A percentile compares a stretch with the other conserved stretches of the same genome.
phyloP scores from a whole-genome alignment of 1,284 basidiomycete genomes.

The Pterula multifida region DNA sequence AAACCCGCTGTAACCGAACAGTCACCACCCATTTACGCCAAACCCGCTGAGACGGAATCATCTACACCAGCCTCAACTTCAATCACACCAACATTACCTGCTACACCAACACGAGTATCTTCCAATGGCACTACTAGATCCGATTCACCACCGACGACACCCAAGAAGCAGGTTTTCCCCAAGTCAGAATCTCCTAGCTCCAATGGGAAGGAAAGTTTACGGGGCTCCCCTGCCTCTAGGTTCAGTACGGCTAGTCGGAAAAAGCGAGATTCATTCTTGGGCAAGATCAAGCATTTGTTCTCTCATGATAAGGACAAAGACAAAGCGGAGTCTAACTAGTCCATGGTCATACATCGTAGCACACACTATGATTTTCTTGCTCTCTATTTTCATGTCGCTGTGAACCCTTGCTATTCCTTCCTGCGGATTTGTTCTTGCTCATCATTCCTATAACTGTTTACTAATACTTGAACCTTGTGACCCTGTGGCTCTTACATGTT shows the following conservation, averaged over 20 bases:
- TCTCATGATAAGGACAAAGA: conserved; percentile 23
- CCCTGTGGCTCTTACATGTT: no score
- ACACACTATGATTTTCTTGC: conserved; percentile 4
- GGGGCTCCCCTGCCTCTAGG: conserved; percentile 12
- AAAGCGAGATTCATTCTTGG: conserved; percentile 34
- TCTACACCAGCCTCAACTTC: no score
- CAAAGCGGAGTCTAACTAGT: conserved; percentile 16
- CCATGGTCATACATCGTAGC: conserved; percentile 5
- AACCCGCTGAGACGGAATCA: no score
- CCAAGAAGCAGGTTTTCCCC: conserved; percentile 10
- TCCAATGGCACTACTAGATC: neutral
- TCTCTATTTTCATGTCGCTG: conserved; percentile 1
- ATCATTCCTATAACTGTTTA: neutral
- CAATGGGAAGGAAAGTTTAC: neutral
- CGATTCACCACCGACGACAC: conserved; percentile 2
- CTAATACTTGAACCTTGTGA: neutral
- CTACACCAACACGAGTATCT: neutral
- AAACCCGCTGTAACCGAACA: neutral
- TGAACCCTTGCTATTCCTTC: neutral
- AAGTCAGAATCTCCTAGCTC: conserved; percentile 8
- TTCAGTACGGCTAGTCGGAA: conserved; percentile 16
- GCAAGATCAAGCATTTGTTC: conserved; percentile 33
- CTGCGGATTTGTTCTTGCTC: neutral
- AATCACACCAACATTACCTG: neutral
- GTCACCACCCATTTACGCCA: neutral